Conservation (phyloP, 2,329 filamentous ascomycete species). For the Emergomyces africanus region DNA sequence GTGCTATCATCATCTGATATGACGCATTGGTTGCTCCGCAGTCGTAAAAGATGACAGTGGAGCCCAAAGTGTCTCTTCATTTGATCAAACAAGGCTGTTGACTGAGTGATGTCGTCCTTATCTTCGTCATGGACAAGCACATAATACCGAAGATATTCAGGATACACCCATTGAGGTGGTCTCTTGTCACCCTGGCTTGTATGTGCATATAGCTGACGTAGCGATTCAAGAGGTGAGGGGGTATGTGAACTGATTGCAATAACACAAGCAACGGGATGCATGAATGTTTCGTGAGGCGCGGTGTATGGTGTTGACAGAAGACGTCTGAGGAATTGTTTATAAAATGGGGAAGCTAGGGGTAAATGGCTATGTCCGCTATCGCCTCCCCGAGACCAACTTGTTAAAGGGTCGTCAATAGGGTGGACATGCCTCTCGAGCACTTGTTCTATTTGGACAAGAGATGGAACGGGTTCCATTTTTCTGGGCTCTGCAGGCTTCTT, state of each 20-base stretch:
- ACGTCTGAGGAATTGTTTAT: conserved; percentile 70
- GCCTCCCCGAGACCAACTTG: conserved; percentile 17
- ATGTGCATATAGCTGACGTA: conserved; percentile 70
- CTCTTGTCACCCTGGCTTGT: conserved; percentile 65
- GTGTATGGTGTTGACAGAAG: conserved; percentile 68
- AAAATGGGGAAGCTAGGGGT: conserved; percentile 57
- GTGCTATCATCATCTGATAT: conserved; percentile 86
- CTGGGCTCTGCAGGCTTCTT: conserved; percentile 23
- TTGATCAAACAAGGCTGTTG: conserved; percentile 83
- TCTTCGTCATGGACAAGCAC: conserved; percentile 96
- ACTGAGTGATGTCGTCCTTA: conserved; percentile 79
- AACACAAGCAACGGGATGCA: conserved; percentile 85
- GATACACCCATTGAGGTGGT: conserved; percentile 75
- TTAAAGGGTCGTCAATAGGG: conserved; percentile 49
- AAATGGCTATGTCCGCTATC: conserved; percentile 17
- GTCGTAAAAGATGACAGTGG: conserved; percentile 80
- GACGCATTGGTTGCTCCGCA: conserved; percentile 73
- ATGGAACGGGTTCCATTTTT: conserved; percentile 24
- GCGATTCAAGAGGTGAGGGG: conserved; percentile 67
- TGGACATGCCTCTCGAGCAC: conserved; percentile 68
- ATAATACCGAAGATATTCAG: conserved; percentile 90
- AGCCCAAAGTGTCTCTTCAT: conserved; percentile 99
- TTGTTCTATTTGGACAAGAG: conserved; percentile 55
- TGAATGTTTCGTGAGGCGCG: conserved; percentile 80
- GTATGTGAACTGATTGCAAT: conserved; percentile 92